Evolutionary conservation across 768 basidiomycete species (phyloP), one percentile per base, ranked within the genome.

Genomic region (Hypholoma fasciculare): DNA sequence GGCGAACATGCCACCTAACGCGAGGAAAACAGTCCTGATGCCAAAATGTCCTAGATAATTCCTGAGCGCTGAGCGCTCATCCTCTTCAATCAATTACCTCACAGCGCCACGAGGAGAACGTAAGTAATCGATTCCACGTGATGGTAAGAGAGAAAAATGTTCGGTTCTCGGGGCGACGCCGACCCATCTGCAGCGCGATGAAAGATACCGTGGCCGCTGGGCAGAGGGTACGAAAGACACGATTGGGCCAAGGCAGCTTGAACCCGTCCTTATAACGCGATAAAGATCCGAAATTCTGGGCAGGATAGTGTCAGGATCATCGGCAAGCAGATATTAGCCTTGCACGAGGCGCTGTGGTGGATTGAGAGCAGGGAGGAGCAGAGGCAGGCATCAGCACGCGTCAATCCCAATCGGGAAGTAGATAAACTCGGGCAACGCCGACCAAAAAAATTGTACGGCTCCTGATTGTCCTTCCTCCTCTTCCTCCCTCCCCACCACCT

Each of bases 341-440:
- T 34, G 30, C 30, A 34, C 14, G 26, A 19, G 14, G 20, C 36
- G 49, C 14, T 50, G 34, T 36, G n/a, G 38, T 34, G 9, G 30
- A 34, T n/a, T n/a, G n/a, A n/a, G n/a, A n/a, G n/a, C 30, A 12
- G 17, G 39, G 14, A 19, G 36, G 37, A 26, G 52, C 34, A 19
- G 16, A 20, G 50, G 20, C 7, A 44, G 30, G 14, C 17, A 47
- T 43, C 30, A 46, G 43, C 44, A 20, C 17, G 44, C 48, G 48
- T 49, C 48, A n/a, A 6, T 47, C 55, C 56, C 40, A 60, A 68
- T 69, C 65, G 59, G 65, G 63, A 43, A 54, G 66, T 63, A 64
- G 70, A 71, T 72, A 65, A 72, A 66, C 62, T 76, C 76, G 76
- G 75, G 62, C 69, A 83, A 82, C 79, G 80, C 84, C 82, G 84